Percentiles rank a stretch among this genome's conserved stretches.
These are phyloP conservation scores for Mortierella sp. DNA, from an alignment of 371 early-diverging fungal genomes.

Conservation along the genomic window DNA sequence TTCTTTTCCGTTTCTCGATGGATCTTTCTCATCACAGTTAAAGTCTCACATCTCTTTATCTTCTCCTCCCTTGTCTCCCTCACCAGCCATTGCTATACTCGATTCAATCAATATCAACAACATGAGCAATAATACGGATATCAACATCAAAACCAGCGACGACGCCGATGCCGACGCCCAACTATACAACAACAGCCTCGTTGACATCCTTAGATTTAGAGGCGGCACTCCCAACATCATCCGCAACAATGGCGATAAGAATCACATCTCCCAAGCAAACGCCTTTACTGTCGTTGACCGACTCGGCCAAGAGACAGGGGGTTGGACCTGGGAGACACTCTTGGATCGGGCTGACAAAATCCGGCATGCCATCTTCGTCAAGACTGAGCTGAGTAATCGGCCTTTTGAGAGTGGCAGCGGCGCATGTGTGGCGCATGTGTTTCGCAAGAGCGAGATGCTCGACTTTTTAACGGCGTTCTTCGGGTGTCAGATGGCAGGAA, in stretches of 20 bases:
- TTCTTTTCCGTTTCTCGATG: not conserved
- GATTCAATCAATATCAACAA: not conserved
- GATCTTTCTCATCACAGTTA: not conserved
- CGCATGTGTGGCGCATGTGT: constrained; percentile 81
- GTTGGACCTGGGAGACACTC: constrained; percentile 78
- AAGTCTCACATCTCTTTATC: not conserved
- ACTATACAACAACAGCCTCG: constrained; percentile 21
- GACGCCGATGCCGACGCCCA: constrained; percentile 17
- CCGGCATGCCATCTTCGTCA: constrained; percentile 67
- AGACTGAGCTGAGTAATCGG: constrained; percentile 50
- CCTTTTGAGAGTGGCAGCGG: constrained; percentile 52
- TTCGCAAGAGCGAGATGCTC: constrained; percentile 79
- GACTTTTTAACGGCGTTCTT: constrained; percentile 83
- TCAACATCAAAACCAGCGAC: not conserved
- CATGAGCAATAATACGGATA: not conserved
- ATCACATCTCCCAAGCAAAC: not conserved
- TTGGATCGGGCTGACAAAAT: constrained; percentile 76
- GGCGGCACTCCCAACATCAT: not conserved
- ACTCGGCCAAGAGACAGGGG: constrained; percentile 73
- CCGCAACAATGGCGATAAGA: too few species aligned
- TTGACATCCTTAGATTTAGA: constrained; percentile 62
- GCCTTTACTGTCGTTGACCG: constrained; percentile 79
- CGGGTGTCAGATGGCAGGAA: constrained; percentile 83
- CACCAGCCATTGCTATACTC: not conserved
- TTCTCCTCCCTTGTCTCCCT: not conserved